phyloP scores from a whole-genome alignment of 106 monocot species.

The Alisma plantagoaquatica region DNA sequence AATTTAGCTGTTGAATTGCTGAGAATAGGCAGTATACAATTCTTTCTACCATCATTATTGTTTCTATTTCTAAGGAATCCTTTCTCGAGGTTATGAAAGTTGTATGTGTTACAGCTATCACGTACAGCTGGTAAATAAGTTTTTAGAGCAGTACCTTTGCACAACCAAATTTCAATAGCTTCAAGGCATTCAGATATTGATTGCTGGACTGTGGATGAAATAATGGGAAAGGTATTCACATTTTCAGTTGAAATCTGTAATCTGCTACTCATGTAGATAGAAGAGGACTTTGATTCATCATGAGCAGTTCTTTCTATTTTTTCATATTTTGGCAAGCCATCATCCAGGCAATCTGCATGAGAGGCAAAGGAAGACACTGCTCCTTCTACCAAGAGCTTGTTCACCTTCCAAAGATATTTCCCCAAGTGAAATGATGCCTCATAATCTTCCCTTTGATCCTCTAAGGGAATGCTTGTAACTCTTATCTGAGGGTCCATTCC shows the following conservation, averaged over 20 bases:
- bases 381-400: conserved; percentile 47
- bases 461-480: conserved; percentile 33
- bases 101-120: conserved; percentile 2
- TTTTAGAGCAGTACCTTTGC: conserved; percentile 6
- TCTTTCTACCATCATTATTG: conserved; percentile 5
- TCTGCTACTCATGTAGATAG: conserved; percentile 8
- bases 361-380: conserved; percentile 2
- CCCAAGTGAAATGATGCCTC: conserved; percentile 41
- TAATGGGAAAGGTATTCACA: not conserved
- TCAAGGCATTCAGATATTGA: conserved; percentile 54
- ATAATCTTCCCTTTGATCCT: conserved; percentile 59
- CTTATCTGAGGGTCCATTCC: conserved; percentile 83
- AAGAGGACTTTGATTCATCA: conserved; percentile 18
- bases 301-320: conserved; percentile 45
- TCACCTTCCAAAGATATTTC: conserved; percentile 44
- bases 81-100: conserved; percentile 26
- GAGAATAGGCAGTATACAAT: conserved; percentile 3
- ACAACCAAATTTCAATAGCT: conserved; percentile 61
- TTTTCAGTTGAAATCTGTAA: not conserved
- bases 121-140: conserved; percentile 10
- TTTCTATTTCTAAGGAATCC: conserved; percentile 25
- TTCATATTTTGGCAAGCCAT: conserved; percentile 14
- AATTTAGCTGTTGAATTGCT: not conserved
- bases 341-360: not conserved
- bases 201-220: conserved; percentile 31